phyloP scores from a whole-genome alignment of 2,329 filamentous ascomycete species.

The Pseudopyricularia javanii region DNA sequence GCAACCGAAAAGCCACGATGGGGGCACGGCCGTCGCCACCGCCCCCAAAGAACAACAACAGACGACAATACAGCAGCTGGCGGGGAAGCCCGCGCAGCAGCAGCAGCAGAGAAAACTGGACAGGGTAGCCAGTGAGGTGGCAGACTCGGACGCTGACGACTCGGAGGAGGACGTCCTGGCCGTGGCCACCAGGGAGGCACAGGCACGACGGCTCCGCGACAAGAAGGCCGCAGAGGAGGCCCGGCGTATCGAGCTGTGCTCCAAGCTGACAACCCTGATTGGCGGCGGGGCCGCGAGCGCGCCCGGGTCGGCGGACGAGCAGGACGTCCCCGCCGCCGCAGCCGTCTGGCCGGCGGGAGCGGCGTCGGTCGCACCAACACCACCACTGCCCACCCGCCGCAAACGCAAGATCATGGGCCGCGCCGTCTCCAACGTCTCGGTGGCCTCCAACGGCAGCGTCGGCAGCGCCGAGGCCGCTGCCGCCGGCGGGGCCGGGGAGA shows the following conservation, averaged over 20 bases:
- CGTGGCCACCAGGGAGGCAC: slow-evolving; percentile 9
- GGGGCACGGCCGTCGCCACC: neutral
- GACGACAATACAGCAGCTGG: neutral
- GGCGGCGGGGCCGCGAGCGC: slow-evolving; percentile 2
- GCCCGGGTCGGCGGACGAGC: slow-evolving; percentile 1
- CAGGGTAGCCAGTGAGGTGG: slow-evolving; percentile 24
- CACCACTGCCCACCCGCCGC: slow-evolving; percentile 15
- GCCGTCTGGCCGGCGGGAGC: too few relatives aligned
- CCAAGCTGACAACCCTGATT: slow-evolving; percentile 7
- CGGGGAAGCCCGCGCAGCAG: slow-evolving; percentile 4
- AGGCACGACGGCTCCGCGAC: slow-evolving; percentile 2
- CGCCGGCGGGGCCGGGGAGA: neutral
- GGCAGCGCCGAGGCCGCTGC: slow-evolving; percentile 9
- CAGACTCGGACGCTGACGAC: slow-evolving; percentile 27
- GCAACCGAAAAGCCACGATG: slow-evolving; percentile 7
- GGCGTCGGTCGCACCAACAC: slow-evolving; percentile 8
- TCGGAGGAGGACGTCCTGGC: slow-evolving; percentile 8
- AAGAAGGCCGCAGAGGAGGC: slow-evolving; percentile 9
- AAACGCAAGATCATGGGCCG: slow-evolving; percentile 43
- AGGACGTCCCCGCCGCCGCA: neutral
- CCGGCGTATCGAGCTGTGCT: slow-evolving; percentile 3
- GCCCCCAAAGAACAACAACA: slow-evolving; percentile 6
- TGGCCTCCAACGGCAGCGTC: slow-evolving; percentile 30
- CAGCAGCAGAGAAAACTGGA: slow-evolving; percentile 12
- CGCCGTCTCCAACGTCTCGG: slow-evolving; percentile 44